These are phyloP conservation scores for Fraxinus sp. DNA, from an alignment of 305 asterid genomes.

Conservation along the genomic window DNA sequence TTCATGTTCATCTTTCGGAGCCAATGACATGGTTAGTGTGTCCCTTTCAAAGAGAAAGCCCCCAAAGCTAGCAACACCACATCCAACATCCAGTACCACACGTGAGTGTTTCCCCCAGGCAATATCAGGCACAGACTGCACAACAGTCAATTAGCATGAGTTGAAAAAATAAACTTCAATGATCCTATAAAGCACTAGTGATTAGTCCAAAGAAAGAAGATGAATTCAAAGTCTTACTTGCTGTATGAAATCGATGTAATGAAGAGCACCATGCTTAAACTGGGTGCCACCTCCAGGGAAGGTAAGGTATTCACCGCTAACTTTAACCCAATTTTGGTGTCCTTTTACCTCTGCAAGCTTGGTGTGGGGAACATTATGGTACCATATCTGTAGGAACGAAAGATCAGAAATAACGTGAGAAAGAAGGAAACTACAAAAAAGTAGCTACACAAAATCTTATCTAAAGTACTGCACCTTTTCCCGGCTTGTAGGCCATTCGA, in stretches of 20 bases:
- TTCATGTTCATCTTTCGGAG: constrained; percentile 45
- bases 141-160: background rate
- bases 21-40: constrained; percentile 34
- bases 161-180: background rate
- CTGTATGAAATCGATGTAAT: constrained; percentile 87
- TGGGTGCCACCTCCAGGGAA: constrained; percentile 99
- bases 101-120: constrained; percentile 32
- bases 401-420: constrained; percentile 1
- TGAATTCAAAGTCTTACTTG: constrained; percentile 42
- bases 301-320: constrained; percentile 81
- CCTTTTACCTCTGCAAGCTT: constrained; percentile 36
- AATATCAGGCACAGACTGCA: constrained; percentile 30
- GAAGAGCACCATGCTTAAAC: constrained; percentile 93
- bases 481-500: constrained; percentile 46
- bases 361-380: constrained; percentile 41
- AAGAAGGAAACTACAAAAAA: constrained; percentile 2
- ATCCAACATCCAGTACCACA: constrained; percentile 38
- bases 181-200: background rate
- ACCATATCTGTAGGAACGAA: constrained; percentile 34
- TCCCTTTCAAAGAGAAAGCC: constrained; percentile 36
- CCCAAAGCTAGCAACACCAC: constrained; percentile 44
- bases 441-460: constrained; percentile 1
- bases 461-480: constrained; percentile 29
- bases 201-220: background rate
- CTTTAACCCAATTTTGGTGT: constrained; percentile 82